Evolutionary conservation across 805 yeast species (phyloP), one percentile per base, ranked within the genome.

Genomic region (Ogataea dorogensis): DNA sequence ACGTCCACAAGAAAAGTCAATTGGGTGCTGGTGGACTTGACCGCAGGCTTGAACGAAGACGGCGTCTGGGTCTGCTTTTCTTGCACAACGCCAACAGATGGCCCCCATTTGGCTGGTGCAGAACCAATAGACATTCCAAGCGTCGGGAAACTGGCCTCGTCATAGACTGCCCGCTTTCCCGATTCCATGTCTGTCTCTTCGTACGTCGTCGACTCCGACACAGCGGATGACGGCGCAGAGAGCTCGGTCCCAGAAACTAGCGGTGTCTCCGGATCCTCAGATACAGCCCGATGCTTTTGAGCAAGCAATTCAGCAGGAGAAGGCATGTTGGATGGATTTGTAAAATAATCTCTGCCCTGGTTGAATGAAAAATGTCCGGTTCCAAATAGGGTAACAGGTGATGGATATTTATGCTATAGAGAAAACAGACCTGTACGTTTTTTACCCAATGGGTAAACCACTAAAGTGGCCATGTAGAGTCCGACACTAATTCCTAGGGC

Each of bases 401-500:
- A 8, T 17, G 11, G 24, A 4, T 30, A 20, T 17, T 11, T 35
- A 7, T 19, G 27, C 36, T 61, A 87, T 49, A 86, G 70, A 8
- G 95, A 83, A 53, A 91, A 91, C 17, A 91, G 68, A 17, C 95
- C 91, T 0, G 96, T 85, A 26, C 83, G 73, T 64, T 84, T 85
- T 61, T 88, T 88, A 13, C 96, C 96, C 42, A 89, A 77, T 13
- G 98, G 98, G 63, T 89, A 89, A 2, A 91, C 89, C 20, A 83
- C 81, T 36, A 89, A 68, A 0, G 97, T 85, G 10, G 97, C 93
- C 2, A 93, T 86, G 64, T 87, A 91, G 32, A 89, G 68, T 0
- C 98, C 98, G 13, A 89, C 96, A 46, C 95, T 83, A 54, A 91
- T 91, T 40, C 97, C 98, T 43, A 91, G 79, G 5, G 95, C 82